Conservation (phyloP, 1,284 basidiomycete species). For the Tilletia indica region DNA sequence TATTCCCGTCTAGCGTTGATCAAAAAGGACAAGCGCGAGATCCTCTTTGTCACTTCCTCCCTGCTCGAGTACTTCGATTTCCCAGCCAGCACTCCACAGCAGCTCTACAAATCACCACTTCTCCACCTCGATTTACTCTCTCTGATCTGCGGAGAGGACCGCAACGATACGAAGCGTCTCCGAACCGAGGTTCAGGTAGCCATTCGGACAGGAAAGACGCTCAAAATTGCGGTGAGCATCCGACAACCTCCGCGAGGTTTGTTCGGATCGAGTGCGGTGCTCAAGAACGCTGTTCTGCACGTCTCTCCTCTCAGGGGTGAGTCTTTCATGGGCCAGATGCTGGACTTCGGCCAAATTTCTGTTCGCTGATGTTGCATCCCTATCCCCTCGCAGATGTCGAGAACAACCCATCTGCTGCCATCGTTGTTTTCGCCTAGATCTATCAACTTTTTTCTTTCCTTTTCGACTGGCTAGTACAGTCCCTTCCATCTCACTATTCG, state of each 20-base stretch:
- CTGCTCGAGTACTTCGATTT: constrained; percentile 23
- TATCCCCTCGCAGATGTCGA: neutral
- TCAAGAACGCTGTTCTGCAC: constrained; percentile 1
- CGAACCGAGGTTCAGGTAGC: constrained; percentile 4
- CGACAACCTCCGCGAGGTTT: constrained; percentile 8
- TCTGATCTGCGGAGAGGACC: constrained; percentile 19
- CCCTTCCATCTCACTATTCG: too few species aligned
- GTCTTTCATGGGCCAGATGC: neutral
- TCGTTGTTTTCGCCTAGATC: constrained; percentile 2
- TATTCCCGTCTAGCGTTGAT: constrained; percentile 29
- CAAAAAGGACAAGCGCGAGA: constrained; percentile 27
- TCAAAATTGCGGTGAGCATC: constrained; percentile 15
- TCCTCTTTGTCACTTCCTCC: constrained; percentile 26
- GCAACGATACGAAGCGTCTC: constrained; percentile 15
- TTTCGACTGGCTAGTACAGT: too few species aligned
- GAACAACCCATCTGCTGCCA: constrained; percentile 1
- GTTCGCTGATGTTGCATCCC: neutral
- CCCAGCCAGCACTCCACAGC: neutral
- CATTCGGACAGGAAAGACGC: constrained; percentile 14
- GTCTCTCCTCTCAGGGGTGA: neutral
- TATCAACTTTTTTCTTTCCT: neutral
- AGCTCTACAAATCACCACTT: constrained; percentile 21
- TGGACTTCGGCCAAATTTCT: neutral
- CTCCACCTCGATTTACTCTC: constrained; percentile 27
- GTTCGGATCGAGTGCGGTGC: neutral